These are phyloP conservation scores for Cystobasidium sp. DNA, from an alignment of 1,284 basidiomycete genomes.

Conservation along the genomic window DNA sequence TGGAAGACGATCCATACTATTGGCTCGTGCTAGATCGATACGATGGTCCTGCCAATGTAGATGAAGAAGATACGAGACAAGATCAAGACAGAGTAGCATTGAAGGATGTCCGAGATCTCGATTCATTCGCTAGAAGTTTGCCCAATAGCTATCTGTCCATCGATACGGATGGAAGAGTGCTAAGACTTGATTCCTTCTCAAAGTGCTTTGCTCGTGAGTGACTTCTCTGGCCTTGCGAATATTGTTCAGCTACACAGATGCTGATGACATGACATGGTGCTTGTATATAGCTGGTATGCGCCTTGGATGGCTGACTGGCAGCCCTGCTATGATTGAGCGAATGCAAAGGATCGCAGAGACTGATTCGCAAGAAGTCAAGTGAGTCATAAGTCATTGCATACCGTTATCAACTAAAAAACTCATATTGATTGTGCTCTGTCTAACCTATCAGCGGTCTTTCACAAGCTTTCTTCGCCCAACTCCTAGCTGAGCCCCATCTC, in stretches of 20 bases:
- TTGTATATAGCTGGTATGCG: slow-evolving; percentile 66
- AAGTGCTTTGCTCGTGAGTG: slow-evolving; percentile 59
- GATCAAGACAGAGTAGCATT: slow-evolving; percentile 28
- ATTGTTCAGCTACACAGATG: too few relatives aligned
- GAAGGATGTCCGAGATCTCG: slow-evolving; percentile 31
- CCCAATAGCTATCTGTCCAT: slow-evolving; percentile 66
- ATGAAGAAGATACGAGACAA: not conserved
- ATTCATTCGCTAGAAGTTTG: slow-evolving; percentile 35
- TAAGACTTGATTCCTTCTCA: slow-evolving; percentile 77
- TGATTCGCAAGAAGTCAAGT: slow-evolving; percentile 62
- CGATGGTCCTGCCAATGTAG: slow-evolving; percentile 30
- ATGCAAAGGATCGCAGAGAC: slow-evolving; percentile 73
- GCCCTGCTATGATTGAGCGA: slow-evolving; percentile 70
- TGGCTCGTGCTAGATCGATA: slow-evolving; percentile 38
- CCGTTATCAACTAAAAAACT: not conserved
- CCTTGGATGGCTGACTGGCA: slow-evolving; percentile 76
- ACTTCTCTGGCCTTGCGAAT: too few relatives aligned
- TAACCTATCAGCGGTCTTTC: slow-evolving; percentile 15
- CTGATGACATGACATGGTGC: not conserved
- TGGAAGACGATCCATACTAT: slow-evolving; percentile 44
- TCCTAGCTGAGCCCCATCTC: slow-evolving; percentile 35
- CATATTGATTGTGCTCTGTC: not conserved
- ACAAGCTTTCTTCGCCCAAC: slow-evolving; percentile 41
- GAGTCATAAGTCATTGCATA: not conserved
- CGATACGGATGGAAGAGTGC: slow-evolving; percentile 76